Evolutionary conservation across 1,284 basidiomycete genomes (phyloP), one percentile per base, ranked within the genome.

Genomic region (Boletellus sp.): DNA sequence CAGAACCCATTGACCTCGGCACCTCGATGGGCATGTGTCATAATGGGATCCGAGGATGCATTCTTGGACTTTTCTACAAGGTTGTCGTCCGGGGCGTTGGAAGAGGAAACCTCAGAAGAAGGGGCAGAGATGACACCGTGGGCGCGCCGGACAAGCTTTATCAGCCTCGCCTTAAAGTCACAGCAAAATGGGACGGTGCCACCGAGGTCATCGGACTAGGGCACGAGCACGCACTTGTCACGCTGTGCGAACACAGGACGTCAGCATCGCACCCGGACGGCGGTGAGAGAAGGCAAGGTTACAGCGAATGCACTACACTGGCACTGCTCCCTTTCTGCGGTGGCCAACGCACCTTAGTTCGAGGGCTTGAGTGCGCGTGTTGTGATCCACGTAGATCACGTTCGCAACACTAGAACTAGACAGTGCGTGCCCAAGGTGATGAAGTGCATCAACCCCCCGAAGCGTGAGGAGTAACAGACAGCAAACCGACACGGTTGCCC

Each of bases 271-370:
- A 11, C 12, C 5, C 10, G 30, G 30, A 30, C 30, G 30, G 30
- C 3, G 30, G 5, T 4, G 30, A 13, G 19, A 28, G 22, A 44
- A 43, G 26, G 40, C 7, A 44, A 45, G 47, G 15, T 73, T 66
- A 84, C 85, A 52, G 93, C 79, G 61, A 93, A 93, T 11, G 89
- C 88, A n/a, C 86, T 90, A 56, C n/a, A n/a, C n/a, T n/a, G n/a
- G n/a, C 83, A 85, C 62, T 93, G 90, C 56, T 91, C 88, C 71
- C 89, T 91, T 59, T 91, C 82, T 5, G 88, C 91, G 22, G 78
- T 74, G 1, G 83, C 85, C 38, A 93, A 78, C 48, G 81, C 74
- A 42, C 65, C 91, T 84, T n/a, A 78, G 79, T 51, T 85, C 78
- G 44, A 89, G 62, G 49, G 89, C 78, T 61, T 89, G 86, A 49